phyloP scores from a whole-genome alignment of 441 rosid genomes.

The Breynia disticha region DNA sequence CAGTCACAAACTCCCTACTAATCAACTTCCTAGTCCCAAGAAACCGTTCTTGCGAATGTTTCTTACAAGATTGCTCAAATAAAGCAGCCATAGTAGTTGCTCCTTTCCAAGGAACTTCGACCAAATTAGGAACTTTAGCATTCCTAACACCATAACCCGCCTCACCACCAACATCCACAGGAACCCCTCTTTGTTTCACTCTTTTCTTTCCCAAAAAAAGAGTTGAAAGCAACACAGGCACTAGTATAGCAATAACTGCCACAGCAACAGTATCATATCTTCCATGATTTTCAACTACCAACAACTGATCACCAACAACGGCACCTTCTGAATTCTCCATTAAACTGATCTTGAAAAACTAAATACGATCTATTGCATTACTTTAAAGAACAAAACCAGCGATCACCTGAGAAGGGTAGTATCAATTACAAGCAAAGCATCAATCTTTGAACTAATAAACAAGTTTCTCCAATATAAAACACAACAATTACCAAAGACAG shows the following conservation, averaged over 20 bases:
- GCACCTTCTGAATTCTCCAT: no score
- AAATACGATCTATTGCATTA: no score
- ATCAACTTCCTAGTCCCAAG: constrained; percentile 76
- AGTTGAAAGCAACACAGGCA: no score
- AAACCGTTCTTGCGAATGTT: constrained; percentile 38
- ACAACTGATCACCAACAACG: no score
- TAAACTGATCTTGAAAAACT: no score
- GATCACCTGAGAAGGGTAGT: not conserved
- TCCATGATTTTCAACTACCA: no score
- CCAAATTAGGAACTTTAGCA: constrained; percentile 35
- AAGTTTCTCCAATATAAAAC: not conserved
- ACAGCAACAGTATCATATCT: no score
- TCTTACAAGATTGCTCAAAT: constrained; percentile 66
- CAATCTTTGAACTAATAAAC: not conserved
- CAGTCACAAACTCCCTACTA: constrained; percentile 51
- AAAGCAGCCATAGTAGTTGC: constrained; percentile 80
- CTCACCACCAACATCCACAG: constrained; percentile 77
- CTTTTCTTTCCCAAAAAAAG: constrained; percentile 21
- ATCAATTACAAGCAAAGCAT: not conserved
- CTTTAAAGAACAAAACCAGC: no score
- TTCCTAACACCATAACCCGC: constrained; percentile 68
- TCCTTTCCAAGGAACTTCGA: constrained; percentile 69
- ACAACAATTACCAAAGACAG: not conserved
- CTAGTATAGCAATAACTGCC: no score
- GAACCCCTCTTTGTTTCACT: constrained; percentile 65